Evolutionary conservation across 2,329 filamentous ascomycete species (phyloP).

Genomic region (Aspergillus cejpii): DNA sequence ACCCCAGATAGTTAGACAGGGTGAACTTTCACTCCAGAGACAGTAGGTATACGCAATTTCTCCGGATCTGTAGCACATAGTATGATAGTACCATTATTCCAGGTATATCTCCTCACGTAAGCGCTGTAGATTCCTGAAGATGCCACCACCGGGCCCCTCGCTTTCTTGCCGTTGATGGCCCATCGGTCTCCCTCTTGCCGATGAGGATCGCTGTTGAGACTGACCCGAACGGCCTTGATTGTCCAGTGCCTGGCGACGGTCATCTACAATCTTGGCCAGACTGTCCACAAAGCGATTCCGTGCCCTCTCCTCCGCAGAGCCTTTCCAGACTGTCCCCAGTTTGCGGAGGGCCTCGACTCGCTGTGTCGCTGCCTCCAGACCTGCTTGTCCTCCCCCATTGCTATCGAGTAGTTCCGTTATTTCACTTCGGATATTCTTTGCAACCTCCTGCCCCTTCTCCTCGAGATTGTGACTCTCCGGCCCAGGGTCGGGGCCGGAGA

Average conservation of each 20-base stretch:
- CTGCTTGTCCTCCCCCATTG: slow-evolving; percentile 54
- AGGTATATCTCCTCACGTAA: slow-evolving; percentile 50
- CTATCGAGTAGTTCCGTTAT: slow-evolving; percentile 60
- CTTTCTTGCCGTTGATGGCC: slow-evolving; percentile 24
- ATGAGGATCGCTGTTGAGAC: slow-evolving; percentile 10
- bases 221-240: slow-evolving; percentile 32
- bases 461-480: slow-evolving; percentile 63
- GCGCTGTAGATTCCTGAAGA: slow-evolving; percentile 49
- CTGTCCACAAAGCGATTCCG: slow-evolving; percentile 73
- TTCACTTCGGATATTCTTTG: slow-evolving; percentile 59
- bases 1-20: not conserved
- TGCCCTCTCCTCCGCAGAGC: slow-evolving; percentile 90
- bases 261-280: slow-evolving; percentile 75
- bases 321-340: slow-evolving; percentile 78
- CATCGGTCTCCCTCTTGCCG: slow-evolving; percentile 1
- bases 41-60: not conserved
- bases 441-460: slow-evolving; percentile 78
- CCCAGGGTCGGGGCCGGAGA: slow-evolving; percentile 74
- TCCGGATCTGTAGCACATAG: not conserved
- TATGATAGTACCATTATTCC: slow-evolving; percentile 34
- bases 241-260: slow-evolving; percentile 49
- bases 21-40: not conserved
- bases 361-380: slow-evolving; percentile 61
- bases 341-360: slow-evolving; percentile 71
- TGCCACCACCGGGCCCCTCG: slow-evolving; percentile 43